These are phyloP conservation scores for Monosporascus cannonballus DNA, from an alignment of 2,329 filamentous ascomycete genomes.

Conservation along the genomic window DNA sequence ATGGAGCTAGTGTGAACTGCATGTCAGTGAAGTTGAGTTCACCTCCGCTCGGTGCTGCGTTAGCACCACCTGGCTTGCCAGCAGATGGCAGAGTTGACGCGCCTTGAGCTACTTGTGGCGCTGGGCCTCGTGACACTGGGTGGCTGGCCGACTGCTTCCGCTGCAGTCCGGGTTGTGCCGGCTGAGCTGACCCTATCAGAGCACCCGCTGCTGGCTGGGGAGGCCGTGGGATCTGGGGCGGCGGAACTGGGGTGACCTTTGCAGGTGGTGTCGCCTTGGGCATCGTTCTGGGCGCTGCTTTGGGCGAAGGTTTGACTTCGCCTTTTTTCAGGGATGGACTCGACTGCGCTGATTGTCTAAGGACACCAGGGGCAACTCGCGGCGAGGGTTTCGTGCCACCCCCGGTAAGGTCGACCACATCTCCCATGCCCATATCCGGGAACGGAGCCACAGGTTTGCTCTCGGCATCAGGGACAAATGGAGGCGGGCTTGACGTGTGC, in stretches of 20 bases:
- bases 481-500: slow-evolving; percentile 19
- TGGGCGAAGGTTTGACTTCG: slow-evolving; percentile 24
- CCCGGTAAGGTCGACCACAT: slow-evolving; percentile 23
- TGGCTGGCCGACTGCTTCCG: slow-evolving; percentile 6
- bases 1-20: slow-evolving; percentile 47
- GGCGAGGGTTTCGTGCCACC: slow-evolving; percentile 22
- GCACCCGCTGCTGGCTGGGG: slow-evolving; percentile 11
- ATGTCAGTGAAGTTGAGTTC: slow-evolving; percentile 50
- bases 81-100: slow-evolving; percentile 9
- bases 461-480: slow-evolving; percentile 29
- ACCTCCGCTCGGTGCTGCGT: slow-evolving; percentile 19
- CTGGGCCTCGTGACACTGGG: slow-evolving; percentile 13
- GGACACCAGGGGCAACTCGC: slow-evolving; percentile 14
- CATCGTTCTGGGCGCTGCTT: slow-evolving; percentile 10
- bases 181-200: slow-evolving; percentile 12
- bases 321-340: slow-evolving; percentile 15
- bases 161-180: slow-evolving; percentile 5
- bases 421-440: slow-evolving; percentile 49
- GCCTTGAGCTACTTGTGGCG: slow-evolving; percentile 11
- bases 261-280: slow-evolving; percentile 16
- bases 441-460: slow-evolving; percentile 45
- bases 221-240: slow-evolving; percentile 19
- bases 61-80: slow-evolving; percentile 6
- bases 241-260: slow-evolving; percentile 21
- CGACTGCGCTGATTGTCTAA: slow-evolving; percentile 12